Percentiles rank a stretch among this genome's conserved stretches.
Conservation (phyloP, 805 yeast genomes). For the Yamadazyma takamatsuzukensis region DNA sequence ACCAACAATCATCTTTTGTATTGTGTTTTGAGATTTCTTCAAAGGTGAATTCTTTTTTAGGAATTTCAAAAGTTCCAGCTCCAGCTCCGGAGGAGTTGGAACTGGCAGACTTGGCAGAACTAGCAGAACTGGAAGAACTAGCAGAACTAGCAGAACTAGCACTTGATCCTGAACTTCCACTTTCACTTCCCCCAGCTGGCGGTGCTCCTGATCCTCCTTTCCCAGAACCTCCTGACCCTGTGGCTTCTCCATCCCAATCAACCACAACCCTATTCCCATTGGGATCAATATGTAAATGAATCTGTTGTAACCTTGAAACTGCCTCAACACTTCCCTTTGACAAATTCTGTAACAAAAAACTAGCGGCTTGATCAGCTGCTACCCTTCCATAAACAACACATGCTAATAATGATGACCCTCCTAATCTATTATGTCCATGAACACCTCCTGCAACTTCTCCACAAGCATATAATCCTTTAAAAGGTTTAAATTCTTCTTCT, state of each 20-base stretch:
- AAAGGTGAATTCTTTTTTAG: slow-evolving; percentile 43
- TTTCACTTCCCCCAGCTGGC: not conserved
- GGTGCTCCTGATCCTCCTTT: not conserved
- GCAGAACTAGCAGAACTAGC: slow-evolving; percentile 2
- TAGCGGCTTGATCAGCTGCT: slow-evolving; percentile 40
- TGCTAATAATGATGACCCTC: slow-evolving; percentile 55
- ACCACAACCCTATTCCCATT: slow-evolving; percentile 26
- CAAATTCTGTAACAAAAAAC: slow-evolving; percentile 27
- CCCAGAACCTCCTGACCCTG: too few relatives aligned
- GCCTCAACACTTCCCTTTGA: slow-evolving; percentile 14
- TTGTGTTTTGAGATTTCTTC: slow-evolving; percentile 50
- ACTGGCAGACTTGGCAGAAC: not conserved
- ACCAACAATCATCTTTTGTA: slow-evolving; percentile 48
- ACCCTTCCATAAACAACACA: slow-evolving; percentile 55
- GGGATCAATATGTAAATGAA: slow-evolving; percentile 44
- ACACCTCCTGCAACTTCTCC: slow-evolving; percentile 71
- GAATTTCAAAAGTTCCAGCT: slow-evolving; percentile 46
- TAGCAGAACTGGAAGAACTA: slow-evolving; percentile 2
- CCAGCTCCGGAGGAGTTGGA: not conserved
- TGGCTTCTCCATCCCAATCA: slow-evolving; percentile 16
- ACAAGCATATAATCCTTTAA: slow-evolving; percentile 53
- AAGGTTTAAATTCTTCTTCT: slow-evolving; percentile 18
- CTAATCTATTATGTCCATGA: slow-evolving; percentile 61
- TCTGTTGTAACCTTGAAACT: slow-evolving; percentile 35
- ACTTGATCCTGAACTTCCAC: not conserved